Percentiles rank a stretch among this genome's conserved stretches.
phyloP scores from a whole-genome alignment of 139 green algal species.

The Micromonas commoda region DNA sequence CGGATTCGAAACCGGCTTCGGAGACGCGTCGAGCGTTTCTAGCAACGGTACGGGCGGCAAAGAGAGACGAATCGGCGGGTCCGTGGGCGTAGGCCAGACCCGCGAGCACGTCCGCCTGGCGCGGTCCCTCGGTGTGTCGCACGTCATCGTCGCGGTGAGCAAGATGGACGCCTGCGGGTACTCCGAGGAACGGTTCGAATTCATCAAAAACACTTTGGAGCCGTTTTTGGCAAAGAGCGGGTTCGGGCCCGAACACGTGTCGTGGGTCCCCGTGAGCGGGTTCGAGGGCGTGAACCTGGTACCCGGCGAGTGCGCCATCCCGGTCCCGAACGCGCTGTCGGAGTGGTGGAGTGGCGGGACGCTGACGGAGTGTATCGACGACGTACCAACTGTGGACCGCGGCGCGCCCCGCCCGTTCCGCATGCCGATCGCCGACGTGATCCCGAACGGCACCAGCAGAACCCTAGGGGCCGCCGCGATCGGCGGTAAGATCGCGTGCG shows the following conservation, averaged over 20 bases:
- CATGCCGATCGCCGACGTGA: conserved; percentile 60
- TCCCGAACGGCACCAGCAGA: conserved; percentile 57
- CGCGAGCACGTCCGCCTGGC: conserved; percentile 90
- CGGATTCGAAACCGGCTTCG: conserved; percentile 91
- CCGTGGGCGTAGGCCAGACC: conserved; percentile 73
- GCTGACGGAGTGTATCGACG: conserved; percentile 69
- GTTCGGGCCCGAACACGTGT: conserved; percentile 57
- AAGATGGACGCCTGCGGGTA: conserved; percentile 77
- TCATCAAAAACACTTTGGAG: conserved; percentile 60
- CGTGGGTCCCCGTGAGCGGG: conserved; percentile 70
- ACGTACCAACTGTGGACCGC: conserved; percentile 41
- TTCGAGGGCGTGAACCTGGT: conserved; percentile 77
- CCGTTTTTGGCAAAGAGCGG: conserved; percentile 76
- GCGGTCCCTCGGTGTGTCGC: conserved; percentile 75
- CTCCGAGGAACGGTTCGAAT: conserved; percentile 69
- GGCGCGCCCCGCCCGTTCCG: conserved; percentile 1
- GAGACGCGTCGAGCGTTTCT: no score
- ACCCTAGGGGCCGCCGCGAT: conserved; percentile 44
- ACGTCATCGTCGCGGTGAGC: conserved; percentile 91
- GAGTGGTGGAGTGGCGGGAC: conserved; percentile 45
- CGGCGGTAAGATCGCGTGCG: conserved; percentile 71
- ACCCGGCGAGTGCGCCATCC: conserved; percentile 39
- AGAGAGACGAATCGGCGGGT: no score
- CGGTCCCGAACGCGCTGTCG: conserved; percentile 45
- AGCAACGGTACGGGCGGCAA: no score